Evolutionary conservation across 495 filamentous ascomycete genomes (phyloP), one percentile per base, ranked within the genome.

Genomic region (Penicillium soppii): DNA sequence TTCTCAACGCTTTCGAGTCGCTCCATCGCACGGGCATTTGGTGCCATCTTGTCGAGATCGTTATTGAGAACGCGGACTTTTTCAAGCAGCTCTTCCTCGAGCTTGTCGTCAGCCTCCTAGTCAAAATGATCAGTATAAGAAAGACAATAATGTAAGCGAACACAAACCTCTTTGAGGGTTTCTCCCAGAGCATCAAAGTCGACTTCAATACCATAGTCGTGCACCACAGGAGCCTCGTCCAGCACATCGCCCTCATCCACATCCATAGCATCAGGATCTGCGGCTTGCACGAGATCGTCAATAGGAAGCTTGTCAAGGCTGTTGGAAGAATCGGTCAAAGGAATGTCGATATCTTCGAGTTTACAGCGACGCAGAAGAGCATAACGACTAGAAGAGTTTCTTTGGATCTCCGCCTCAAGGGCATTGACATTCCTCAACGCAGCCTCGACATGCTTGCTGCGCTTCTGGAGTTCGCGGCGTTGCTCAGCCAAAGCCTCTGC

Each of bases 21-120:
- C 55, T 97, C 91, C 67, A 91, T 87, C 22, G 92, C 92, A 58
- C 92, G 88, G 80, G 96, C 91, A 66, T 99, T 97, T 21, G 92
- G 92, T 50, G 92, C 87, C 72, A 97, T 88, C 63, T 92, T 91
- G 54, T 95, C 91, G 26, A 99, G 82, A 59, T 95, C 90, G 43
- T 73, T 71, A 30, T 85, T 85, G 7, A 97, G 77, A 25, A 76
- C 71, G 30, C 79, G 75, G 55, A 97, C 89, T 63, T 85, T 85
- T 35, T 92, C 89, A 47, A 86, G 79, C 22, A 99, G 76, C 44
- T 82, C 79, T n/a, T 89, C 83, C 62, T 96, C 92, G 23, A 86
- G 67, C 41, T 83, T 79, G 43, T 88, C 83, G 46, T 87, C 86
- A 32, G 83, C 74, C 50, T 80, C 76, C 86, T 91, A 53, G 20